These are phyloP conservation scores for Phanerodontia chrysosporium DNA, from an alignment of 768 basidiomycete species.

Conservation along the genomic window DNA sequence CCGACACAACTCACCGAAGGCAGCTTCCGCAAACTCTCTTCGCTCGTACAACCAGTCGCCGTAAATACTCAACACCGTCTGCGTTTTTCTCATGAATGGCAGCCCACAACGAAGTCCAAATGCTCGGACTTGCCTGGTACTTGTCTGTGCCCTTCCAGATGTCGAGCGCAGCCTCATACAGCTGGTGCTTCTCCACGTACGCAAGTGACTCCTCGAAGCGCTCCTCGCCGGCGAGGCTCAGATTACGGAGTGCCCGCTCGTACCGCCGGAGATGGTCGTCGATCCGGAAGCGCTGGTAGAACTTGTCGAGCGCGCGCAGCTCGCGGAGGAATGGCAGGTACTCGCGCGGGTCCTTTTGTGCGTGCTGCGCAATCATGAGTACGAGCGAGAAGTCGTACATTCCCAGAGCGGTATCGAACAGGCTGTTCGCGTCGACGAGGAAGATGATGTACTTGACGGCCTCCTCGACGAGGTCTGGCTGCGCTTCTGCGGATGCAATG, in stretches of 20 bases:
- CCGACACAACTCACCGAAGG: conserved; percentile 49
- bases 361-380: conserved; percentile 92
- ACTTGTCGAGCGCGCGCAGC: conserved; percentile 70
- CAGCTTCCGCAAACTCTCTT: conserved; percentile 80
- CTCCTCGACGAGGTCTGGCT: conserved; percentile 83
- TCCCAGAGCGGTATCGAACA: conserved; percentile 93
- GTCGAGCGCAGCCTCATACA: conserved; percentile 69
- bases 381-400: conserved; percentile 99
- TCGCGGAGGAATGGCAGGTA: conserved; percentile 96
- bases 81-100: conserved; percentile 1
- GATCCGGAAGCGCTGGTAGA: conserved; percentile 86
- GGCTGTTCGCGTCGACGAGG: conserved; percentile 84
- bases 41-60: conserved; percentile 86
- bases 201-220: conserved; percentile 75
- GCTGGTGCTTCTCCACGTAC: conserved; percentile 74
- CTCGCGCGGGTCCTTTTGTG: conserved; percentile 98
- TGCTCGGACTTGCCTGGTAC: conserved; percentile 45
- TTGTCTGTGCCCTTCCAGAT: conserved; percentile 69
- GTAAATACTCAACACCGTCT: conserved; percentile 72
- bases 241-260: conserved; percentile 67
- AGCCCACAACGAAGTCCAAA: not conserved
- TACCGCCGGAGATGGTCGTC: conserved; percentile 86
- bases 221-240: conserved; percentile 67
- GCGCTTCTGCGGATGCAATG: conserved; percentile 35
- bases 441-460: conserved; percentile 99